phyloP scores from a whole-genome alignment of 23 red algal species.

The Gracilaria domingensis region DNA sequence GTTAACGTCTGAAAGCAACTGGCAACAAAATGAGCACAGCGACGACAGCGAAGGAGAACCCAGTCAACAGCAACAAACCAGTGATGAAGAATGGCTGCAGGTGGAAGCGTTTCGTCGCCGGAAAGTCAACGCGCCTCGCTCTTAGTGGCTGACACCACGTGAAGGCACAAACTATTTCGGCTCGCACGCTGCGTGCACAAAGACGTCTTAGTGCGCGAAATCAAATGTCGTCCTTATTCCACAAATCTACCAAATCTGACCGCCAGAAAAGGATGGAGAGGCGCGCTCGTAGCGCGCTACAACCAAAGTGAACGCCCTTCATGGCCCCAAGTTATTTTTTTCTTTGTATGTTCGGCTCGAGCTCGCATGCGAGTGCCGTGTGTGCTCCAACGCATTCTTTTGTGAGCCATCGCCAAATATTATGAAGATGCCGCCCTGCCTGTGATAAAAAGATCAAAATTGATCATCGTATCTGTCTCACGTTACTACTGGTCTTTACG shows the following conservation, averaged over 20 bases:
- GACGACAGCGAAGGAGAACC: not conserved
- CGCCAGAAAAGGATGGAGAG: not conserved
- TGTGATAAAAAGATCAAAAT: too few species aligned
- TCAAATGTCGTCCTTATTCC: not conserved
- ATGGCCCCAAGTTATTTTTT: too few species aligned
- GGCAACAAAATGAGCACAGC: not conserved
- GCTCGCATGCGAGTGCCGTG: too few species aligned
- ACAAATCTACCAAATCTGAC: not conserved
- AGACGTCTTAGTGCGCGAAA: not conserved
- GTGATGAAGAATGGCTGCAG: conserved; percentile 22
- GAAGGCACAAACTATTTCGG: too few species aligned
- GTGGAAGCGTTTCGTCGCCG: not conserved
- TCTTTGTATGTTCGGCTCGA: too few species aligned
- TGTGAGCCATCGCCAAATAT: too few species aligned
- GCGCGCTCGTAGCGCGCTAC: too few species aligned
- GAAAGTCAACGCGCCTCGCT: not conserved
- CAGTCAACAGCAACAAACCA: not conserved
- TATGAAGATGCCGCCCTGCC: too few species aligned
- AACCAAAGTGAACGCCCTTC: too few species aligned
- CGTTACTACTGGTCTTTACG: too few species aligned
- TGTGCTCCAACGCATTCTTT: too few species aligned
- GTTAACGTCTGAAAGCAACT: not conserved
- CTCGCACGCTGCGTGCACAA: not conserved
- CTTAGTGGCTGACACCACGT: conserved; percentile 2
- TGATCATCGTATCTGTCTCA: too few species aligned